phyloP scores from a whole-genome alignment of 257 asterid species.

The Przewalskia tangutica region DNA sequence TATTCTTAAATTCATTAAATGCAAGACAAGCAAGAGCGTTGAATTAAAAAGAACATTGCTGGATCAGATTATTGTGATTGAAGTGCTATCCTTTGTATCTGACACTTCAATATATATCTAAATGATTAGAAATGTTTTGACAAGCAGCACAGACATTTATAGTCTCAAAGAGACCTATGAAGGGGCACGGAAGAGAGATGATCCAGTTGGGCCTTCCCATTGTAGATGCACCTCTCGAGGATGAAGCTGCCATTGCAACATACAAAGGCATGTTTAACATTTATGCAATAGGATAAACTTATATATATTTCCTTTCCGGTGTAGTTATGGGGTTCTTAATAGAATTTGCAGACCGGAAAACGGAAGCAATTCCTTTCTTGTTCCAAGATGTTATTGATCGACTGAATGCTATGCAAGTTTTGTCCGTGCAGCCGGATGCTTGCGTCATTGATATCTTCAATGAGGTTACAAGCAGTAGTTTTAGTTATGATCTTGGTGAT shows the following conservation, averaged over 20 bases:
- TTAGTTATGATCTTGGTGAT: slow-evolving; percentile 4
- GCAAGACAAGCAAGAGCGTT: neutral
- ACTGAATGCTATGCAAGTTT: slow-evolving; percentile 37
- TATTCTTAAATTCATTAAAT: neutral
- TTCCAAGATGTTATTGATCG: slow-evolving; percentile 60
- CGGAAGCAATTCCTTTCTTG: slow-evolving; percentile 64
- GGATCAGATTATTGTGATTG: neutral
- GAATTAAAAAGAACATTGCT: neutral
- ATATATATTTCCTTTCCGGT: neutral
- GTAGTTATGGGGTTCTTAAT: slow-evolving; percentile 8
- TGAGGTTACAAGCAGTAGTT: slow-evolving; percentile 43
- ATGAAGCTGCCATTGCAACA: slow-evolving; percentile 43
- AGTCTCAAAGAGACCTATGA: slow-evolving; percentile 62
- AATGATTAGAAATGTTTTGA: slow-evolving; percentile 5
- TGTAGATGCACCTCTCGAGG: slow-evolving; percentile 55
- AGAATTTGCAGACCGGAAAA: slow-evolving; percentile 47
- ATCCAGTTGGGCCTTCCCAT: slow-evolving; percentile 67
- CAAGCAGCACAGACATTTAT: slow-evolving; percentile 66
- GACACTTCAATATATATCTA: slow-evolving; percentile 6
- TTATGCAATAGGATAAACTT: neutral
- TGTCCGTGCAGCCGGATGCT: slow-evolving; percentile 62
- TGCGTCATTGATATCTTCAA: slow-evolving; percentile 68
- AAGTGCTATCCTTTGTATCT: slow-evolving; percentile 7
- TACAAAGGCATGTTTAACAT: slow-evolving; percentile 45
- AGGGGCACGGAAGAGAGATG: slow-evolving; percentile 91